Evolutionary conservation across 2,329 filamentous ascomycete genomes (phyloP).

Genomic region (Podosphaera xanthii): DNA sequence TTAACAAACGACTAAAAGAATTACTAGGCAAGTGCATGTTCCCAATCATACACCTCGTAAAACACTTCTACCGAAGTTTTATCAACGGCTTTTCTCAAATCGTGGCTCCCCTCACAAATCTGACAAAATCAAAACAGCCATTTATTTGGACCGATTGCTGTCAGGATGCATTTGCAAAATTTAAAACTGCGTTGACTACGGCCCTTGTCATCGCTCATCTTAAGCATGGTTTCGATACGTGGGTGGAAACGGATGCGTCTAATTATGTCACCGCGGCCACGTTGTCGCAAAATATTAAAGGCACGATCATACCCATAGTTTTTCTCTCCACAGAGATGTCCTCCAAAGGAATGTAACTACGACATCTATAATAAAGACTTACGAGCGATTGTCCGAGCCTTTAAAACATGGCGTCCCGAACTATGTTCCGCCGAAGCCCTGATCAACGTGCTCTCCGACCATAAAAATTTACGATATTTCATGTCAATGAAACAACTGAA

Average conservation of each 20-base stretch:
- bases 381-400: too few relatives aligned
- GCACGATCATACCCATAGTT: not conserved
- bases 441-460: not conserved
- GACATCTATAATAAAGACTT: too few relatives aligned
- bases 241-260: not conserved
- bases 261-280: not conserved
- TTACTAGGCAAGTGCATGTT: too few relatives aligned
- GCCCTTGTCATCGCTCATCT: not conserved
- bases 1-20: too few relatives aligned
- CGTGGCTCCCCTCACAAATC: not conserved
- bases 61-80: not conserved
- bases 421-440: too few relatives aligned
- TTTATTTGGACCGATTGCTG: not conserved
- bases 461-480: too few relatives aligned
- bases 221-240: not conserved
- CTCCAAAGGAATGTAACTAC: too few relatives aligned
- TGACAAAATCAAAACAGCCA: not conserved
- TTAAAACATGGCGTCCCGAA: too few relatives aligned
- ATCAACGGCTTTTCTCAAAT: not conserved
- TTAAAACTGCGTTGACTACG: not conserved
- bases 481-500: not conserved
- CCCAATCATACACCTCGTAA: too few relatives aligned
- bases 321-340: too few relatives aligned
- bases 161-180: not conserved
- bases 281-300: not conserved